Evolutionary conservation across 2,329 filamentous ascomycete species (phyloP), one percentile per base, ranked within the genome.

Genomic region (Colletotrichum viniferum): DNA sequence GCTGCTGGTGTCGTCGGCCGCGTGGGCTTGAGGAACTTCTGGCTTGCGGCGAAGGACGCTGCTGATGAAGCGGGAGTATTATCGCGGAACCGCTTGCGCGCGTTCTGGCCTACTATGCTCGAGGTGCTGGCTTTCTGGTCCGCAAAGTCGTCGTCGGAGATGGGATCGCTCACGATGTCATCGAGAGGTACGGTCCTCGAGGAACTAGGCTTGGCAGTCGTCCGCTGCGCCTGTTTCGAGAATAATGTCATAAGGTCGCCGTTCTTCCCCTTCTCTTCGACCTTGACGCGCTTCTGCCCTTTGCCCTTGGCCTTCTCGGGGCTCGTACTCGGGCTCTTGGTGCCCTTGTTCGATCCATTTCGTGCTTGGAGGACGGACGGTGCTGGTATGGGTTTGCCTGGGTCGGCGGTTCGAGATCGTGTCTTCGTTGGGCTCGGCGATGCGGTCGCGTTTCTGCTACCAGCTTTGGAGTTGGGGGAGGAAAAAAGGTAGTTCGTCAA

Each of bases 171-270:
- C 66, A 87, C 83, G 48, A 90, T 87, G 76, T 91, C 89, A 75
- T 90, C 88, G 36, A 87, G 78, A 76, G 66, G 79, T n/a, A 82
- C 80, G 3, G 82, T 78, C 69, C 82, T 83, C 38, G 85, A 81
- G 2, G 48, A 8, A 9, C 48, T n/a, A 21, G 74, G 21, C n/a
- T 38, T 76, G 24, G 52, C 60, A 26, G 18, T 56, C 24, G 85
- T 86, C 52, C 86, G 87, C 77, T 92, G 89, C 9, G 88, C 88
- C 80, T 93, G 92, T 65, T 88, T 92, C 21, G 91, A 92, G 78
- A 93, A 93, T 21, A 93, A 85, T 0, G 89, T 87, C 79, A 88
- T 86, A 16, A 93, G 84, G 78, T 93, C 89, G 5, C 87, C 90
- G 8, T 88, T 89, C 76, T 88, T 90, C 7, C 87, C 88, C 77